Evolutionary conservation across 2,329 filamentous ascomycete species (phyloP), one percentile per base, ranked within the genome.

Genomic region (Aspergillus unguis): DNA sequence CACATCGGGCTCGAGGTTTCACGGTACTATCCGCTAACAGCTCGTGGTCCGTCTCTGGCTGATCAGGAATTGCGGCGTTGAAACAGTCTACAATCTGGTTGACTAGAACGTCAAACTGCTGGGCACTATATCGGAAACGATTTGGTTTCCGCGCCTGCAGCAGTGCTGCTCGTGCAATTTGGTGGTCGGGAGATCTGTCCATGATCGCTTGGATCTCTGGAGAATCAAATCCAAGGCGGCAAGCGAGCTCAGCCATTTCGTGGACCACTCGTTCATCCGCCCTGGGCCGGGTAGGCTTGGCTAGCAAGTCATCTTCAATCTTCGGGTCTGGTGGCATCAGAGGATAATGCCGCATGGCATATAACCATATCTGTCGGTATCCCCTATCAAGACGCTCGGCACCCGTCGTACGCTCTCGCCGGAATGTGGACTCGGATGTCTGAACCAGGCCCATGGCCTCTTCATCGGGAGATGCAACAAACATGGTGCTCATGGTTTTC

Each of bases 291-390:
- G 50, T 11, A 3, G 53, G 31, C 28, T 62, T 62, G 5, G 56
- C 58, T 27, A 52, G 3, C 1, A 32, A 10, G 27, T 53, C 29
- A 33, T 54, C 29, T 28, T 53, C 37, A 6, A 41, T 36, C 23
- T 45, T 23, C 3, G 37, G 5, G 5, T 59, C 51, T 41, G 40
- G 52, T 4, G 57, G 17, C 53, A 65, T 63, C 17, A 62, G 6
- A 2, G 57, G 55, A 47, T 68, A 68, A 54, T 69, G 51, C 31
- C 62, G 57, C 58, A 70, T 71, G 2, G 61, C 52, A 44, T 63
- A 69, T n/a, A 70, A 51, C 65, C 57, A 70, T 29, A 70, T 44
- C 42, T 70, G 52, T 42, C 54, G 52, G 54, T 65, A 65, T 57
- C 55, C 57, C 25, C 54, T 44, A 41, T 61, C 48, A 3, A 56